Conservation (phyloP, 192 early-diverging fungal species). For the Coemansia sp. region DNA sequence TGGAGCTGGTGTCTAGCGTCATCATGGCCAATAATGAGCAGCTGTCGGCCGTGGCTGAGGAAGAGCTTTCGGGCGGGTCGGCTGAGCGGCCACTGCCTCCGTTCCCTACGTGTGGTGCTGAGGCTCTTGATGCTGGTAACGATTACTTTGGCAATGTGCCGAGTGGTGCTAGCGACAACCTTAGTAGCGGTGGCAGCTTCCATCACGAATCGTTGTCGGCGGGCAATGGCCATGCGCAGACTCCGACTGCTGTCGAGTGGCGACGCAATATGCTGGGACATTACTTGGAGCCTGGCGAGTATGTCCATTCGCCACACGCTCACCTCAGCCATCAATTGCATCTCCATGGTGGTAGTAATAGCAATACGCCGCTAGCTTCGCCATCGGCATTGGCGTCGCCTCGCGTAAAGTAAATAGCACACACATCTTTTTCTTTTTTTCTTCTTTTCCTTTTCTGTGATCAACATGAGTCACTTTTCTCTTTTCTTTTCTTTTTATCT, state of each 20-base stretch:
- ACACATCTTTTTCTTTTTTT: background rate
- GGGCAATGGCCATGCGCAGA: conserved; percentile 13
- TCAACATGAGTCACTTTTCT: background rate
- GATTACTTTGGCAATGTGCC: conserved; percentile 44
- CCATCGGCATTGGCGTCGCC: conserved; percentile 31
- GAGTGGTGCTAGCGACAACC: conserved; percentile 18
- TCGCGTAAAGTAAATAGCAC: conserved; percentile 27
- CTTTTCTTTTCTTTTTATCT: background rate
- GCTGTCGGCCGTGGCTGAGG: background rate
- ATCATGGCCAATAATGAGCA: conserved; percentile 1
- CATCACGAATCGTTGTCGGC: background rate
- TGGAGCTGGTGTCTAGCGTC: conserved; percentile 15
- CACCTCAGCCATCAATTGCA: conserved; percentile 3
- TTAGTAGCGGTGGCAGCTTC: background rate
- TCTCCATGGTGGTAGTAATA: conserved; percentile 1
- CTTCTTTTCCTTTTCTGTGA: background rate
- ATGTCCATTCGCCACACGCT: background rate
- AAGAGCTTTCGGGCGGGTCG: background rate
- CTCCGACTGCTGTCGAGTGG: conserved; percentile 30
- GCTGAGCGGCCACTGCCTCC: conserved; percentile 13
- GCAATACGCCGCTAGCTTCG: conserved; percentile 10
- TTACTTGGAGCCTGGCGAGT: conserved; percentile 19
- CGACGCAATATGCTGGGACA: conserved; percentile 33
- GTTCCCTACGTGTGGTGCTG: conserved; percentile 5
- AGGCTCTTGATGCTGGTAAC: background rate